These are phyloP conservation scores for Kazachstania sp. DNA, from an alignment of 1,139 yeast species.

Conservation along the genomic window DNA sequence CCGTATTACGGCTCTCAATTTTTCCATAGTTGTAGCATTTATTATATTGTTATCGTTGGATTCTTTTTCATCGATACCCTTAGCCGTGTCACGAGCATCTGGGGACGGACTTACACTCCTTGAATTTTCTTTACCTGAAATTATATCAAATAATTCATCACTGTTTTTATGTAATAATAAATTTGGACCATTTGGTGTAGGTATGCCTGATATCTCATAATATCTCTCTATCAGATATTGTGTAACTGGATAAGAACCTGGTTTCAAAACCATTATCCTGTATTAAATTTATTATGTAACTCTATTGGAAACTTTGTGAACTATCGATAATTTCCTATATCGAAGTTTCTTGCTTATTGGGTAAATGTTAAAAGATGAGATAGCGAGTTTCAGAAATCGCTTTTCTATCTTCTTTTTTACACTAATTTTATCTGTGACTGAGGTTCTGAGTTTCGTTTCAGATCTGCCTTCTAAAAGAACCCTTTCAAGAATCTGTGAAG, in stretches of 20 bases:
- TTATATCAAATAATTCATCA: slow-evolving; percentile 7
- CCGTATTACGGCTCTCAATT: slow-evolving; percentile 2
- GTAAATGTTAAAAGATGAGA: too few species aligned
- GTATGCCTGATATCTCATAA: slow-evolving; percentile 6
- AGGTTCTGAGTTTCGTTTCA: too few species aligned
- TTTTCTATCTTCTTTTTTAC: too few species aligned
- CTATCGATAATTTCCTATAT: background rate
- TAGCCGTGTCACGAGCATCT: background rate
- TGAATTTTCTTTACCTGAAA: background rate
- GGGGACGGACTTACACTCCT: background rate
- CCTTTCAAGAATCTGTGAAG: too few species aligned
- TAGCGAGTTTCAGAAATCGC: too few species aligned
- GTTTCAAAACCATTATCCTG: background rate
- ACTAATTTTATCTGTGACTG: too few species aligned
- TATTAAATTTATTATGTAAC: too few species aligned
- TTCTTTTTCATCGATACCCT: background rate
- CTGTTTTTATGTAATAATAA: slow-evolving; percentile 4
- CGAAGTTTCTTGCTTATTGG: too few species aligned
- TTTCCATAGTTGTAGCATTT: background rate
- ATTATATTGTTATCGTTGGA: background rate
- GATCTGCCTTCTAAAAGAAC: too few species aligned
- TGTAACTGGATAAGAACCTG: slow-evolving; percentile 13
- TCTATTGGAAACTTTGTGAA: background rate
- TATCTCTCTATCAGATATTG: slow-evolving; percentile 15
- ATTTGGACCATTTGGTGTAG: slow-evolving; percentile 7